These are phyloP conservation scores for Lyophyllum semitale DNA, from an alignment of 768 basidiomycete genomes.

Conservation along the genomic window DNA sequence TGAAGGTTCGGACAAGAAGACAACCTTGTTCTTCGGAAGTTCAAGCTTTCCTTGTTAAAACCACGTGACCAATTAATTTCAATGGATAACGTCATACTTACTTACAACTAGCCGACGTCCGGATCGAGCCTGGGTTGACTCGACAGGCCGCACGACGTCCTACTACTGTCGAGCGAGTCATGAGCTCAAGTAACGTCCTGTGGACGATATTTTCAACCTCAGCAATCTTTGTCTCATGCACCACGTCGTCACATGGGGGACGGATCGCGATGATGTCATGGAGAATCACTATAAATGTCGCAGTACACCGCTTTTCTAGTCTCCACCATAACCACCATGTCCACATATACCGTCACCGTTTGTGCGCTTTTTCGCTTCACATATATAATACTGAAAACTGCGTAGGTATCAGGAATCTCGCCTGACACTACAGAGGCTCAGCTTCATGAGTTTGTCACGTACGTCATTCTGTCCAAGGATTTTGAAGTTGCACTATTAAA, in stretches of 20 bases:
- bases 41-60: conserved; percentile 4
- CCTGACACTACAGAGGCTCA: conserved; percentile 64
- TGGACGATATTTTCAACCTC: too few species aligned
- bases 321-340: conserved; percentile 37
- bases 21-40: background rate
- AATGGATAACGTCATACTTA: conserved; percentile 3
- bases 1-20: conserved; percentile 1
- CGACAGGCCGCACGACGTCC: too few species aligned
- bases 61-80: conserved; percentile 4
- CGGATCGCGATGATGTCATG: conserved; percentile 19
- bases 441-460: conserved; percentile 84
- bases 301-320: background rate
- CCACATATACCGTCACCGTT: conserved; percentile 48
- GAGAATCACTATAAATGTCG: background rate
- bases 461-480: conserved; percentile 22
- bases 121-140: too few species aligned
- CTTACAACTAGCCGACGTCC: too few species aligned
- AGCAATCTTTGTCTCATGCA: too few species aligned
- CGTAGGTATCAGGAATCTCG: conserved; percentile 75
- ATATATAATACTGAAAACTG: background rate
- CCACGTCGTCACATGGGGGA: too few species aligned
- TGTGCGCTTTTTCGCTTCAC: conserved; percentile 8
- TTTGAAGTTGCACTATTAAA: conserved; percentile 2
- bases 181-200: too few species aligned
- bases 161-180: too few species aligned